Evolutionary conservation across 2,329 filamentous ascomycete species (phyloP).

Genomic region (Graphilbum fragrans): DNA sequence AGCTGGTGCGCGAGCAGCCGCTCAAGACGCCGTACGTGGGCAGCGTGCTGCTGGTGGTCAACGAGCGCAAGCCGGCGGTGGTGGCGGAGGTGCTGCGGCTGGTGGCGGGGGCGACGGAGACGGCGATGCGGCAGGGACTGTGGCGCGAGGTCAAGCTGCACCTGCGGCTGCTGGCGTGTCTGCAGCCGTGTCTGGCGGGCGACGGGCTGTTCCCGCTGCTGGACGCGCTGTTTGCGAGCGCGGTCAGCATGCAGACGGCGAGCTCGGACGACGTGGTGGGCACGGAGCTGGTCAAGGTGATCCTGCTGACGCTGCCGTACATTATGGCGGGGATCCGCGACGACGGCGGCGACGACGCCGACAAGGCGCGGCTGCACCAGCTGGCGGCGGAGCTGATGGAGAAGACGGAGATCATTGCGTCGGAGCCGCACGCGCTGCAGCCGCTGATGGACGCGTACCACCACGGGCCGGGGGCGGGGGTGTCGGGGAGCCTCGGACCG

Average conservation of each 20-base stretch:
- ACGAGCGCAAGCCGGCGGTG: slow-evolving; percentile 65
- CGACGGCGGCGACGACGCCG: background rate
- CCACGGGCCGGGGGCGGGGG: slow-evolving; percentile 26
- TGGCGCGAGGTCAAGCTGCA: slow-evolving; percentile 90
- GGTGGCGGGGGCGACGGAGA: slow-evolving; percentile 49
- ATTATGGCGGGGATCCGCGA: slow-evolving; percentile 45
- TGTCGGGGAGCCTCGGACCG: background rate
- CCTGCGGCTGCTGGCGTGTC: slow-evolving; percentile 76
- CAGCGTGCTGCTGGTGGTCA: slow-evolving; percentile 67
- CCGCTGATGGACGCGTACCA: slow-evolving; percentile 77
- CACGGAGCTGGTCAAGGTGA: slow-evolving; percentile 91
- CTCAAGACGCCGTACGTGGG: slow-evolving; percentile 96
- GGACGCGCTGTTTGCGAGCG: slow-evolving; percentile 80
- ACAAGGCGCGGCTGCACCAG: slow-evolving; percentile 24
- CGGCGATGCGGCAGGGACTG: slow-evolving; percentile 56
- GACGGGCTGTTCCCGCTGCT: slow-evolving; percentile 78
- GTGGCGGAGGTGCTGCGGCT: slow-evolving; percentile 57
- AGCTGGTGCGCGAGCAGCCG: slow-evolving; percentile 79
- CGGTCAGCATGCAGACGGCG: slow-evolving; percentile 86
- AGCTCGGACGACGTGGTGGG: slow-evolving; percentile 82
- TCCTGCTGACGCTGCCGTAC: slow-evolving; percentile 88
- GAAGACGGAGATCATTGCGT: slow-evolving; percentile 90
- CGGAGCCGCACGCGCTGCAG: slow-evolving; percentile 75
- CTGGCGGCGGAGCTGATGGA: slow-evolving; percentile 72
- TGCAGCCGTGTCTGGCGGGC: slow-evolving; percentile 69